These are phyloP conservation scores for Oxytropis ochrocephala DNA, from an alignment of 306 rosid species.

Conservation along the genomic window DNA sequence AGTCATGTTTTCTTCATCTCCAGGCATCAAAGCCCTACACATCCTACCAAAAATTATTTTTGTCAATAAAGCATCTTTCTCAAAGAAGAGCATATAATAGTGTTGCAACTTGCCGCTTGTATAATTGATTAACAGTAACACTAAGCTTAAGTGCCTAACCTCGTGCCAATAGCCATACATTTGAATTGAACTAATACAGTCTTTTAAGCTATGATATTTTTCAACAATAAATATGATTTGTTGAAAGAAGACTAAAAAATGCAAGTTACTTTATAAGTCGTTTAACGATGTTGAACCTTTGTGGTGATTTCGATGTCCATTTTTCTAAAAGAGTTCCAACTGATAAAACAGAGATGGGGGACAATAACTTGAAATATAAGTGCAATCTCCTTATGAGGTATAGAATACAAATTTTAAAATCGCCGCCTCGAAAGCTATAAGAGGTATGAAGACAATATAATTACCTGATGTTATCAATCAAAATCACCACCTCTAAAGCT, in stretches of 20 bases:
- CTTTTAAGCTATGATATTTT: background rate
- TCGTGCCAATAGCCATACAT: background rate
- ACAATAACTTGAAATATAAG: background rate
- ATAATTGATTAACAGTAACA: background rate
- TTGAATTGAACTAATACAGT: background rate
- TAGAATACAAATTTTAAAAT: constrained; percentile 29
- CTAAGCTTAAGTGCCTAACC: background rate
- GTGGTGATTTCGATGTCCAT: background rate
- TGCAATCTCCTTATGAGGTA: constrained; percentile 1
- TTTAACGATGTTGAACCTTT: background rate
- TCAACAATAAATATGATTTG: background rate
- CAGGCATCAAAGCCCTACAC: constrained; percentile 94
- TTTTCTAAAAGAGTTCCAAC: constrained; percentile 6
- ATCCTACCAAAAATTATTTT: constrained; percentile 47
- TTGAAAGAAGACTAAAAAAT: background rate
- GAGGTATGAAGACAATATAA: constrained; percentile 58
- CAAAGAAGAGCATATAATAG: constrained; percentile 3
- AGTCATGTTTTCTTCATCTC: constrained; percentile 75
- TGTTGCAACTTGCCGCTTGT: background rate
- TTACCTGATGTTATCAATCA: constrained; percentile 90
- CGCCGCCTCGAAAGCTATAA: constrained; percentile 60
- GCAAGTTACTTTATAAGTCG: background rate
- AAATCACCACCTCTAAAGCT: constrained; percentile 59
- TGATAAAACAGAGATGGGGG: background rate
- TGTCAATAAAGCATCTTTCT: constrained; percentile 8